These are phyloP conservation scores for Rhodamnia rubescens DNA, from an alignment of 345 rosid genomes.

Conservation along the genomic window DNA sequence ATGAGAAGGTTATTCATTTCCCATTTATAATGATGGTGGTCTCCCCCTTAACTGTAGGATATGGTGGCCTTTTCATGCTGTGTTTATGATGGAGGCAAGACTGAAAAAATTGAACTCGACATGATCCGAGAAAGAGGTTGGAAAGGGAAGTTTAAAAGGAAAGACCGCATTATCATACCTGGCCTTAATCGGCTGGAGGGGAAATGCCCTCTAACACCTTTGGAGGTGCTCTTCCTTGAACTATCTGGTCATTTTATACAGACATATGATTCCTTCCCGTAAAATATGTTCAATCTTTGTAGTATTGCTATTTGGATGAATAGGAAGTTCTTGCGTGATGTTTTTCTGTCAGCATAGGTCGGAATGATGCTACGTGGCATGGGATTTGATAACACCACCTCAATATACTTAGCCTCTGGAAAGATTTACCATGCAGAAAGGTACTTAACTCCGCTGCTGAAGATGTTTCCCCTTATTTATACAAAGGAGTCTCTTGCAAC, in stretches of 20 bases:
- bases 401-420: constrained; percentile 85
- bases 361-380: constrained; percentile 95
- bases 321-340: constrained; percentile 8
- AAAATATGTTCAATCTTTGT: neutral
- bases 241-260: neutral
- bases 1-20: neutral
- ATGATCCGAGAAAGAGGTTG: constrained; percentile 58
- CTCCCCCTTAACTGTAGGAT: constrained; percentile 35
- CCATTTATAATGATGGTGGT: neutral
- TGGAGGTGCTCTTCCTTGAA: constrained; percentile 50
- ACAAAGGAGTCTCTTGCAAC: constrained; percentile 86
- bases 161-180: constrained; percentile 48
- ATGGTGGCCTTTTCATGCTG: constrained; percentile 99
- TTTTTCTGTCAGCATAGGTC: constrained; percentile 67
- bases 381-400: constrained; percentile 85
- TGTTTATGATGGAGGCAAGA: constrained; percentile 70
- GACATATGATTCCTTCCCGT: neutral
- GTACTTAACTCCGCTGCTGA: constrained; percentile 53
- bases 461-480: constrained; percentile 85
- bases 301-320: neutral
- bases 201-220: constrained; percentile 88
- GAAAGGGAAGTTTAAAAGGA: constrained; percentile 80
- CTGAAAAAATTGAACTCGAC: constrained; percentile 63
- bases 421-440: constrained; percentile 55
- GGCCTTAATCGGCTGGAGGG: constrained; percentile 75